Percentiles rank a stretch among this genome's conserved stretches.
phyloP scores from a whole-genome alignment of 1,284 basidiomycete genomes.

The Naganishia liquefaciens region DNA sequence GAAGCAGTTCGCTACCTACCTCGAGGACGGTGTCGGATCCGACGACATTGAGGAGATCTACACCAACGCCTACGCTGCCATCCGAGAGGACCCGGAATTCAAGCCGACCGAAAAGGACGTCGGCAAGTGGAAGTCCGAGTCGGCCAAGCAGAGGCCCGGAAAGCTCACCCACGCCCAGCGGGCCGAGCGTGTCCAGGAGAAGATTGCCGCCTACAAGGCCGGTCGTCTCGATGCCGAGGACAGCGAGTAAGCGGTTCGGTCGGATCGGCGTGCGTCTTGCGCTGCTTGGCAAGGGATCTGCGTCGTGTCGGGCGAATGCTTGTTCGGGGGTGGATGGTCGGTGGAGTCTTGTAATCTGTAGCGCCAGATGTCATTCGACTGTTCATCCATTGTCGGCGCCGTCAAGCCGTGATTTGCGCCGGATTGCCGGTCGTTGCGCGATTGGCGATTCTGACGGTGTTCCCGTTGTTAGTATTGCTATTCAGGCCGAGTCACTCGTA shows the following conservation, averaged over 20 bases:
- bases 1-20: constrained; percentile 95
- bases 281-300: background rate
- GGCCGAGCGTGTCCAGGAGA: constrained; percentile 71
- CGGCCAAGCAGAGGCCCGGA: constrained; percentile 68
- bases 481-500: no score
- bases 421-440: no score
- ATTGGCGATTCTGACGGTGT: no score
- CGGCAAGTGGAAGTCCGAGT: constrained; percentile 89
- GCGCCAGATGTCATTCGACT: no score
- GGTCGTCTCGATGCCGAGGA: constrained; percentile 55
- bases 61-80: constrained; percentile 83
- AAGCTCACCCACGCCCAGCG: constrained; percentile 80
- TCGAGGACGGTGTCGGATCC: constrained; percentile 91
- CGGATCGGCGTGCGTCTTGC: background rate
- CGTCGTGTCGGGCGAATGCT: background rate
- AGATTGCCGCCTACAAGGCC: constrained; percentile 81
- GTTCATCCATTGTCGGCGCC: no score
- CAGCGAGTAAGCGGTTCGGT: constrained; percentile 44
- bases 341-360: no score
- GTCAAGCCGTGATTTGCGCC: no score
- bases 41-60: constrained; percentile 98
- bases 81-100: constrained; percentile 92
- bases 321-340: no score
- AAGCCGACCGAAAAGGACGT: constrained; percentile 82
- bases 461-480: no score